These are phyloP conservation scores for Rubroboletus pulcherrimus DNA, from an alignment of 768 basidiomycete genomes.

Conservation along the genomic window DNA sequence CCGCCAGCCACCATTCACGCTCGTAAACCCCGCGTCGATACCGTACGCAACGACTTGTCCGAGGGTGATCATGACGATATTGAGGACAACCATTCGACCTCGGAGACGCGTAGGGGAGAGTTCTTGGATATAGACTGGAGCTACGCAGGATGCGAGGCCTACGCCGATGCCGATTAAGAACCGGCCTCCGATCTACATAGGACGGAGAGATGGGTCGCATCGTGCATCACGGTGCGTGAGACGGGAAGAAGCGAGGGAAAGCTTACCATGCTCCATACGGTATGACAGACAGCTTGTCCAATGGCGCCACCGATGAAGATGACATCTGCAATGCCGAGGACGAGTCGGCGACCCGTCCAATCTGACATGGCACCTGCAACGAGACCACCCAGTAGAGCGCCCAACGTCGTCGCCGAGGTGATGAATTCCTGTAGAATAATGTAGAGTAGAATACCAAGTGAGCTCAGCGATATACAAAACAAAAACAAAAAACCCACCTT, in stretches of 20 bases:
- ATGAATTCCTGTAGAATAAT: conserved; percentile 61
- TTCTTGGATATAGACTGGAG: conserved; percentile 82
- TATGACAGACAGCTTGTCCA: conserved; percentile 64
- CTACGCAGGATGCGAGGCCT: conserved; percentile 72
- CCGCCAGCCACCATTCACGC: conserved; percentile 64
- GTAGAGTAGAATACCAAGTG: neutral
- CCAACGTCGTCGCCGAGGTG: conserved; percentile 74
- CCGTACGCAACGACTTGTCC: conserved; percentile 80
- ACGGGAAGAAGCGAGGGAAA: neutral
- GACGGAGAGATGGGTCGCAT: neutral
- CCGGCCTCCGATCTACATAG: conserved; percentile 56
- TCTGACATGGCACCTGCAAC: conserved; percentile 67
- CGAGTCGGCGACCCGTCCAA: conserved; percentile 61
- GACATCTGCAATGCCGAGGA: conserved; percentile 63
- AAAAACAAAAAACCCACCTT: conserved; percentile 40
- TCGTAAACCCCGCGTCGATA: conserved; percentile 63
- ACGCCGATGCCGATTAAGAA: conserved; percentile 76
- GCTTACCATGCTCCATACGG: conserved; percentile 65
- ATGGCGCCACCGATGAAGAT: conserved; percentile 76
- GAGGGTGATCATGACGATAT: conserved; percentile 78
- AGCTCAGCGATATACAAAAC: neutral
- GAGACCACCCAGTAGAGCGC: conserved; percentile 73
- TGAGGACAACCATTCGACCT: conserved; percentile 76
- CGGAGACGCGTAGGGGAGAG: conserved; percentile 70
- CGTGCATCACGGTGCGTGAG: neutral